Evolutionary conservation across 2,329 filamentous ascomycete genomes (phyloP), one percentile per base, ranked within the genome.

Genomic region (Neofusicoccum cordaticola): DNA sequence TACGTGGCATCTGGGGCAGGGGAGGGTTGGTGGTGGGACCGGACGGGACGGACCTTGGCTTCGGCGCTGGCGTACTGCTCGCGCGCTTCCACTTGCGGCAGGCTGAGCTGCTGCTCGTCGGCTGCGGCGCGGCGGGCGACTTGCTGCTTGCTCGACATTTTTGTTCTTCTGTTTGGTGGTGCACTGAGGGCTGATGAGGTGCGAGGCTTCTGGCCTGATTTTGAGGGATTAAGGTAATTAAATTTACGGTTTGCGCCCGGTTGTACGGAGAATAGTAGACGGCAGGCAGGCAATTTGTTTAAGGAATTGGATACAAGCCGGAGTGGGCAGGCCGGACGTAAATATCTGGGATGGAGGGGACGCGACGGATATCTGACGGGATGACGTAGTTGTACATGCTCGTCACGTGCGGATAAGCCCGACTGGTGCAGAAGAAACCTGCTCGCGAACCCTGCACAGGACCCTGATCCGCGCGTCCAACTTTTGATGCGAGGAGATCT

Each of bases 61-160:
- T 70, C 74, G 0, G 74, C 75, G 37, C 69, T 72, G 0, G 73
- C 71, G 39, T 72, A 66, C 39, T 74, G 71, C 65, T 77, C 74
- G 8, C 73, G 68, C 7, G 70, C 70, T 39, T 75, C 71, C 31
- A 53, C 41, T 56, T 62, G 60, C 31, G 13, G 47, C 44, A 19
- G 37, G 5, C 34, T 22, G 11, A 52, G 60, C 41, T 15, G 47
- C 44, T 57, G 51, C 15, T 57, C 51, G 9, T 57, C 42, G 2
- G 62, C 51, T 1, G 62, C 42, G 52, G 41, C 42, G 27, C 34
- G 50, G 13, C 51, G 41, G 12, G 51, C 51, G 42, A 57, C 50
- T 17, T 39, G 34, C 57, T 53, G 47, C 3, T 42, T 57, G 35
- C 44, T 64, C 13, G 62, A 48, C 62, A 64, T 56, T 61, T 22